Evolutionary conservation across 352 stramenopile genomes (phyloP).

Genomic region (Phytophthora capsici): DNA sequence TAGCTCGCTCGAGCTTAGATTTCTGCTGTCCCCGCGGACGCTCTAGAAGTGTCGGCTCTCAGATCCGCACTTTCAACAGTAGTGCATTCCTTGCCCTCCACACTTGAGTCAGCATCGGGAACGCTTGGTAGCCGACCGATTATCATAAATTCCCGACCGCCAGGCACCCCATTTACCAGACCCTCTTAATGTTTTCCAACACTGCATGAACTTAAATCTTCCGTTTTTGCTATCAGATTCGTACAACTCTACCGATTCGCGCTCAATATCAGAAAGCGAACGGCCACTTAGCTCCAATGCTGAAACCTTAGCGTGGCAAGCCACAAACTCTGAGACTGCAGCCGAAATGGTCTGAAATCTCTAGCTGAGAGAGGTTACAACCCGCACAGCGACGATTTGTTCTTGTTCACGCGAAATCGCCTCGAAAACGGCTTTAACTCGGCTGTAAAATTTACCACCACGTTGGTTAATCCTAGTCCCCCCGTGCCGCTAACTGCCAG

Average conservation of each 20-base stretch:
- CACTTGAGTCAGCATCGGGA: no score
- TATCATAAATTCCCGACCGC: not conserved
- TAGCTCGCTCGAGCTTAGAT: not conserved
- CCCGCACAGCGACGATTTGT: no score
- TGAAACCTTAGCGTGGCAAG: not conserved
- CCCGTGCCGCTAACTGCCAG: no score
- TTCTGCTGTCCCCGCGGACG: not conserved
- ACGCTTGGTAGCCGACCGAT: not conserved
- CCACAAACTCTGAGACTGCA: slow-evolving; percentile 22
- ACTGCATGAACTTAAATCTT: slow-evolving; percentile 12
- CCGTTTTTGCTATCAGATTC: slow-evolving; percentile 10
- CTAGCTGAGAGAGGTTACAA: no score
- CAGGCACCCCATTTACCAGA: slow-evolving; percentile 14
- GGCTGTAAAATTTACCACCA: no score
- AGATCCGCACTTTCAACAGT: no score
- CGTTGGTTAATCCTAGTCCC: no score
- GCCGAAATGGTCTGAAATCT: slow-evolving; percentile 18
- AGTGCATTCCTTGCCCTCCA: no score
- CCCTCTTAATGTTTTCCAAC: slow-evolving; percentile 11
- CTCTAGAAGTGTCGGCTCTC: no score
- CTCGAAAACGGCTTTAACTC: no score
- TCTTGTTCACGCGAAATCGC: no score
- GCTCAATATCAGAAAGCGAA: slow-evolving; percentile 5
- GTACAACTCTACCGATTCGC: slow-evolving; percentile 7
- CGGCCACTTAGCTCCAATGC: not conserved